Percentiles rank a stretch among this genome's conserved stretches.
phyloP scores from a whole-genome alignment of 495 filamentous ascomycete genomes.

The Aspergillus conjunctus region DNA sequence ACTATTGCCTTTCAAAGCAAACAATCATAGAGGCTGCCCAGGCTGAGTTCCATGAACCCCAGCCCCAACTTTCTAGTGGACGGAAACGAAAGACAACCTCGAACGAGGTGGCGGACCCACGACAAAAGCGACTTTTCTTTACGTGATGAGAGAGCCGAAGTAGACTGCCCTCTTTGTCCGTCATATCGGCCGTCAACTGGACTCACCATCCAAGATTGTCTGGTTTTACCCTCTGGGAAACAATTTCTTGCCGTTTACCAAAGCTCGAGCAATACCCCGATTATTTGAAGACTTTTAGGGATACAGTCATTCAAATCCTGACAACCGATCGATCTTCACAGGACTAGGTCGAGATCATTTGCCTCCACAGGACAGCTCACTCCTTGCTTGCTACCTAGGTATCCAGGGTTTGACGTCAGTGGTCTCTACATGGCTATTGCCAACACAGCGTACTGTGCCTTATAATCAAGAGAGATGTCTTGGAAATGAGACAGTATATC shows the following conservation, averaged over 20 bases:
- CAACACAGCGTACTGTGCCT: background rate
- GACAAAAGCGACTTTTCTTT: conserved; percentile 47
- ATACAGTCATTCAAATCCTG: too few species aligned
- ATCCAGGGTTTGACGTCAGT: background rate
- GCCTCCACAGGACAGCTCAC: background rate
- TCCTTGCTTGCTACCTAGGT: background rate
- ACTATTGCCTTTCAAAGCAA: conserved; percentile 83
- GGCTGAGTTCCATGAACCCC: conserved; percentile 30
- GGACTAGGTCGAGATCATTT: too few species aligned
- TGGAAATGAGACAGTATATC: background rate
- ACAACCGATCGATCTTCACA: too few species aligned
- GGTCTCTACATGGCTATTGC: background rate
- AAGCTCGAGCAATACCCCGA: too few species aligned
- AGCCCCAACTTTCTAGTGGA: conserved; percentile 7
- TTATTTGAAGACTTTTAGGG: too few species aligned
- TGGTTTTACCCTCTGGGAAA: too few species aligned
- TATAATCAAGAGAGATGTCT: background rate
- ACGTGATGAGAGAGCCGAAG: conserved; percentile 22
- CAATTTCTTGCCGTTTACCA: too few species aligned
- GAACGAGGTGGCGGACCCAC: conserved; percentile 30
- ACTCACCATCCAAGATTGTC: too few species aligned
- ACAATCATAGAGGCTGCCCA: conserved; percentile 83
- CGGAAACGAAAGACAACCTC: conserved; percentile 38
- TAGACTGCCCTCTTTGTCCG: too few species aligned
- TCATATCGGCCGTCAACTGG: too few species aligned